Percentiles rank a stretch among this genome's conserved stretches.
These are phyloP conservation scores for Malus sylvestris DNA, from an alignment of 306 rosid genomes.

Conservation along the genomic window DNA sequence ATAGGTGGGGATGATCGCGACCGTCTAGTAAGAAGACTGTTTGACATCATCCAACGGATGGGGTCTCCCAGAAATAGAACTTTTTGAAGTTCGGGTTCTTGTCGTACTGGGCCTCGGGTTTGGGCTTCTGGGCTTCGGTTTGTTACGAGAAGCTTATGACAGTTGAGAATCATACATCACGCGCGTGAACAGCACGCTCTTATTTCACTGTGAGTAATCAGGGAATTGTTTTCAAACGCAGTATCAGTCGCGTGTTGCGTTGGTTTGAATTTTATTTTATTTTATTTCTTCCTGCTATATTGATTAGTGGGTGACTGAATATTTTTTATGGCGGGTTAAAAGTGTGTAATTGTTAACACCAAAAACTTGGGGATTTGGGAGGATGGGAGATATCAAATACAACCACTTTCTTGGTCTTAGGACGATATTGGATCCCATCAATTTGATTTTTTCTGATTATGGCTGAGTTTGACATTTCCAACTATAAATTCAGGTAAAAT, in stretches of 20 bases:
- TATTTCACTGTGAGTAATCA: no score
- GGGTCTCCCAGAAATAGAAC: background rate
- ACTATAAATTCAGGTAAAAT: no score
- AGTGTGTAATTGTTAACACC: background rate
- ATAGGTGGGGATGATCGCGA: conserved; percentile 18
- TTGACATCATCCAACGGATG: conserved; percentile 4
- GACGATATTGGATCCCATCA: no score
- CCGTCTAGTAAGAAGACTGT: background rate
- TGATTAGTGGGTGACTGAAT: no score
- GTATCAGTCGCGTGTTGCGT: background rate
- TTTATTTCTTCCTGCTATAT: background rate
- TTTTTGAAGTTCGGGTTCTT: conserved; percentile 1
- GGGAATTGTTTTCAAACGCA: no score
- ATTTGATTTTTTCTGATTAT: no score
- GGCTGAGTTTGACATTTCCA: no score
- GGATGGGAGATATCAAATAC: no score
- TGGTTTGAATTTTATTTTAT: background rate
- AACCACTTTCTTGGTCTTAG: no score
- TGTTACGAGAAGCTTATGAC: background rate
- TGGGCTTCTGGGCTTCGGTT: background rate
- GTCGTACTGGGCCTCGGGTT: background rate
- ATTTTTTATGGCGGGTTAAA: no score
- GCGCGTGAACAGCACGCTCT: background rate
- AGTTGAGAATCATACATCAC: background rate
- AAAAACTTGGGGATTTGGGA: background rate